These are phyloP conservation scores for Anaeromyces robustus DNA, from an alignment of 192 early-diverging fungal species.

Conservation along the genomic window DNA sequence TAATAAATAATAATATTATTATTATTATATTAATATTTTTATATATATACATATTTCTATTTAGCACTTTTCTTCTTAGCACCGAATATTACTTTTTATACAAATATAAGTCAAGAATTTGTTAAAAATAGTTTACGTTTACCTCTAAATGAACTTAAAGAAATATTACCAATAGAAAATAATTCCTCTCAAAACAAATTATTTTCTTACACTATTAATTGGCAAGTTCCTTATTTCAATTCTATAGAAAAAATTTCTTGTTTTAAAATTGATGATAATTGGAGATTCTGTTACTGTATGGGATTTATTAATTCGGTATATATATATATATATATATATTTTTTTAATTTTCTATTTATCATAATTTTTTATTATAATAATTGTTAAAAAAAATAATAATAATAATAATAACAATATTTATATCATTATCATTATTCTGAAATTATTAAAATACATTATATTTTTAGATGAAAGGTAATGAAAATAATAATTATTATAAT, in stretches of 20 bases:
- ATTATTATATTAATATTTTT: no score
- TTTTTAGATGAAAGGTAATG: not conserved
- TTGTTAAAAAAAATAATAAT: no score
- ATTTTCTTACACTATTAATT: not conserved
- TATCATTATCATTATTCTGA: no score
- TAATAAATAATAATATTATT: no score
- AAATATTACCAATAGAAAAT: not conserved
- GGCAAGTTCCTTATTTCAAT: not conserved
- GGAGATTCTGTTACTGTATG: not conserved
- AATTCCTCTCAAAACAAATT: not conserved
- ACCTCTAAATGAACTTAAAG: not conserved
- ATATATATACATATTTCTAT: no score
- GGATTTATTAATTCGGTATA: not conserved
- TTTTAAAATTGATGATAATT: not conserved
- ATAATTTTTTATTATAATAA: no score
- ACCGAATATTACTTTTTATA: not conserved
- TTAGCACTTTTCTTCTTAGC: not conserved
- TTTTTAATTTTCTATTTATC: no score
- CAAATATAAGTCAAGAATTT: not conserved
- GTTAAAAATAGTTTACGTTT: not conserved
- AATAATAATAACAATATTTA: no score
- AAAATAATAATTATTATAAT: not conserved
- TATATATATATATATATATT: no score
- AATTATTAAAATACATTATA: no score
- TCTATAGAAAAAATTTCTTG: not conserved